Evolutionary conservation across 177 flowering plant species (phyloP), one percentile per base, ranked within the genome.

Genomic region (Vitis hybrid): DNA sequence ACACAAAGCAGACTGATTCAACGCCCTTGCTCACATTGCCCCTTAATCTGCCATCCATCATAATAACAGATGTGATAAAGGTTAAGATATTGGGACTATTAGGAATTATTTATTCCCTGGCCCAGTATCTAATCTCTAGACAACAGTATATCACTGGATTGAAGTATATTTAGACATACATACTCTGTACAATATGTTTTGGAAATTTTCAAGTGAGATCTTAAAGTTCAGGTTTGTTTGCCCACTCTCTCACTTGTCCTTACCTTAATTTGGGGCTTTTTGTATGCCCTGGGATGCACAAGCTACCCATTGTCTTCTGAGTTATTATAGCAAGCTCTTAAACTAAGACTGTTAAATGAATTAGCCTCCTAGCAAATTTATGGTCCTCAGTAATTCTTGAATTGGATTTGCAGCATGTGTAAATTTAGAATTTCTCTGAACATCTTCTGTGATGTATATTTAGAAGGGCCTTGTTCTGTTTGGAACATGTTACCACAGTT

Each of bases 61-160:
- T 92, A 70, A 90, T 96, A 19, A 84, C 98, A 2, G 99, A 96
- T 75, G 82, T 94, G 65, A 69, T 87, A 70, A 87, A 91, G 84
- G 75, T 94, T 65, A 90, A 69, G 90, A 86, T 94, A 63, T 77
- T 96, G 87, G 99, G 94, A 70, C 66, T 90, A 3, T 81, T 96
- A 73, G 99, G 99, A 65, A 77, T 96, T 58, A 86, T 96, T 71
- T 96, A 96, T 81, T 84, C 97, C 67, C 69, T 92, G 67, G 91
- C 86, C 49, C 99, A 96, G 82, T 90, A 88, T 82, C 83, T 96
- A 58, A 88, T 92, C 59, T 92, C 98, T 53, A 94, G 98, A 84
- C 98, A 94, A 66, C 91, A 91, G 55, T 82, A 93, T 73, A 84
- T 94, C 50, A 85, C 91, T 2, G 99, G 98, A 53, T 63, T 96